Base-by-base conservation (phyloP, 2,329 filamentous ascomycete genomes). In the Talaromyces sp. region DNA sequence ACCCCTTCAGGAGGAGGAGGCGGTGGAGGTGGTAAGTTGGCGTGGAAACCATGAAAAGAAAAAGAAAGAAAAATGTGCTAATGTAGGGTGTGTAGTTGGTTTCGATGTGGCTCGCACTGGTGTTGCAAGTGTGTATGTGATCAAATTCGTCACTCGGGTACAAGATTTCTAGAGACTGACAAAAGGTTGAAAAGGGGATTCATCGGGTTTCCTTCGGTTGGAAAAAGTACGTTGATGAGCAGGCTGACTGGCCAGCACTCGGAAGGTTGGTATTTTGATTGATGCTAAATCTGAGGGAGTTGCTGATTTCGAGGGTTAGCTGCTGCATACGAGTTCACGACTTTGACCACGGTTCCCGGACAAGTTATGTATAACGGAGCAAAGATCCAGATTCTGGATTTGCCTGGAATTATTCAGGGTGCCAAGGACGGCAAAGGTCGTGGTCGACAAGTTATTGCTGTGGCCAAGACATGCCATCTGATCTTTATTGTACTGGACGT, bases 401-500 rank as follows among this genome's bases (percentile, higher is more conserved):
- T 99, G 72, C 95, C 95, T 1, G 95, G 95, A 86, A 99, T 99
- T 71, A 99, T 99, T 68, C 91, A 98, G 77, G 95, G 95, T 73
- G 95, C 95, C 68, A 98, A 99, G 78, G 95, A 99, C 75, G 95
- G 95, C 66, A 96, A 96, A 74, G 95, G 95, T 80, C 88, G 95
- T 82, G 95, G 95, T 83, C 87, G 93, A 69, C 95, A 99, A 80
- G 95, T 99, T 71, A 99, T 99, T 80, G 95, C 95, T 9, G 95
- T 99, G 55, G 93, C 95, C 62, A 99, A 99, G 82, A 98, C 95
- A 19, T 99, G 95, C 80, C 90, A 99, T 82, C 80, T 99, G 69
- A 99, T 99, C 70, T 98, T 98, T 78, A 99, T 99, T 72, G 91
- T 99, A 54, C 83, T 99, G 59, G 95, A 99, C 72, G 95, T 99